Conservation (phyloP, 2,329 filamentous ascomycete species). For the Helotiales sp. region DNA sequence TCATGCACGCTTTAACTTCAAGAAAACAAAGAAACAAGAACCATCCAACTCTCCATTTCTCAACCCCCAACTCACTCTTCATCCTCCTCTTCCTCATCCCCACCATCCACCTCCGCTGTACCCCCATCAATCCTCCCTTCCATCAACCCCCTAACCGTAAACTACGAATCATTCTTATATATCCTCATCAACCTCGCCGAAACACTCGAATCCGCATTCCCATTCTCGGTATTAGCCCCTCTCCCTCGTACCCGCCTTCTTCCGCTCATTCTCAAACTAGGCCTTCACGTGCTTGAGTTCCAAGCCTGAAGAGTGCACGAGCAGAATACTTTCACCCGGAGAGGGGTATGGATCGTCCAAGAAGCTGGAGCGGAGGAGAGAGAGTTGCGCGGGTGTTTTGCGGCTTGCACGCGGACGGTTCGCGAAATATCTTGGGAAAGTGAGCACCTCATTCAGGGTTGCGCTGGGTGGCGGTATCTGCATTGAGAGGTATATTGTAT, state of each 20-base stretch:
- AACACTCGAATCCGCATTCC: neutral
- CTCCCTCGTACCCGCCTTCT: neutral
- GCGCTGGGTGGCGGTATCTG: too few species aligned
- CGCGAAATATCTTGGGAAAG: neutral
- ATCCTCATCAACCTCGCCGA: neutral
- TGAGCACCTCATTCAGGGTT: too few species aligned
- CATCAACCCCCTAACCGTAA: neutral
- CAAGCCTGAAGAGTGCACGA: neutral
- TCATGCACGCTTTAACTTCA: too few species aligned
- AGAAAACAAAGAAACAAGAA: too few species aligned
- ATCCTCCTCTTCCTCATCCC: neutral
- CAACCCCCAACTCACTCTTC: neutral
- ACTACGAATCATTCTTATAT: neutral
- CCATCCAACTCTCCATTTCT: too few species aligned
- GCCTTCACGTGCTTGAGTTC: neutral
- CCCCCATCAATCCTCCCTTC: neutral
- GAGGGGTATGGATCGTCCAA: neutral
- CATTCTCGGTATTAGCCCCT: neutral
- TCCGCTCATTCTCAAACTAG: slow-evolving; percentile 1
- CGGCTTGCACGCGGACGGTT: neutral
- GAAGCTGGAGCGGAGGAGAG: neutral
- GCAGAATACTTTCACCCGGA: neutral
- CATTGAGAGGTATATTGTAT: too few species aligned
- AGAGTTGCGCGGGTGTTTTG: neutral
- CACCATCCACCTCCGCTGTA: neutral